Base-by-base conservation (phyloP, 2,329 filamentous ascomycete genomes). In the Cadophora luteo-olivacea region DNA sequence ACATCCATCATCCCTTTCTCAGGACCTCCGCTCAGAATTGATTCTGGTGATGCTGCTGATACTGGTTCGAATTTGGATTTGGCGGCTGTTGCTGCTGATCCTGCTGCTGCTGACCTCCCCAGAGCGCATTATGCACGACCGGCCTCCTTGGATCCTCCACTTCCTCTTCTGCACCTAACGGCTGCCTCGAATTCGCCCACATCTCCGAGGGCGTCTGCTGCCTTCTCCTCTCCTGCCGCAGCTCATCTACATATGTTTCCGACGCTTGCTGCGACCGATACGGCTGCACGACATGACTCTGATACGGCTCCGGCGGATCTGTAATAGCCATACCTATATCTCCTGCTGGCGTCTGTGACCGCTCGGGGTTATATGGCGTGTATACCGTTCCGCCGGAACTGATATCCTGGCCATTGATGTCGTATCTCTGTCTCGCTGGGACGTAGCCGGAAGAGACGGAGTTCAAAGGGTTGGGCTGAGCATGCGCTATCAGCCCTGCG, bases 401-500 rank as follows among this genome's bases (percentile, higher is more conserved):
- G n/a, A 76, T 73, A 70, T 76, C 75, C 32, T 73, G 71, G 1
- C 74, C 74, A 51, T 74, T 66, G 1, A 57, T 45, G 67, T 77
- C 75, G 61, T 78, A 78, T 66, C 77, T 66, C 65, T 77, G 71
- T 41, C 70, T 67, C 16, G 76, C 75, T 19, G 77, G 75, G 2
- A 72, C 68, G 55, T 78, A 78, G 5, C 68, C 66, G 12, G 69
- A 36, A 32, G 33, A 52, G 14, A 65, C 67, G 6, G 63, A 55
- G 64, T 74, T 73, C 22, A 71, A 52, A 1, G 77, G 74, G 60
- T 78, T 70, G 16, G 75, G 76, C 57, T 78, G 75, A 25, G 77
- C 76, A 63, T 78, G 66, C 25, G 70, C 69, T 38, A 78, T 77
- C 32, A 78, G 61, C 12, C 74, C 73, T 19, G 72, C 72, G 19